phyloP scores from a whole-genome alignment of 345 rosid genomes.

The Dipteronia dyeriana region DNA sequence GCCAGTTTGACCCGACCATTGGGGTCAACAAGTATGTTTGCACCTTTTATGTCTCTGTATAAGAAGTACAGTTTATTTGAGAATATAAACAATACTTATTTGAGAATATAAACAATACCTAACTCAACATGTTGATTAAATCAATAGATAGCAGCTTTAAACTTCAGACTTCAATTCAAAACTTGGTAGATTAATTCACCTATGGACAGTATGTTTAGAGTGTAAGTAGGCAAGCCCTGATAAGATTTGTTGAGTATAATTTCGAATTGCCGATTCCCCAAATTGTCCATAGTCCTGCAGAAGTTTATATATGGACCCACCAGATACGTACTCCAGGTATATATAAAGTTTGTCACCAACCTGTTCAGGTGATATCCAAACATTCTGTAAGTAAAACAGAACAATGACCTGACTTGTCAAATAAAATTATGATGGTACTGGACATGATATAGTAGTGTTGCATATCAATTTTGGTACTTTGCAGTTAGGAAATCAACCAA shows the following conservation, averaged over 20 bases:
- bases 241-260: slow-evolving; percentile 76
- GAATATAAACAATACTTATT: slow-evolving; percentile 1
- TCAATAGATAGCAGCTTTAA: not conserved
- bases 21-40: slow-evolving; percentile 77
- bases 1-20: slow-evolving; percentile 77
- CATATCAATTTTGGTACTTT: not conserved
- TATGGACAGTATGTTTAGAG: slow-evolving; percentile 67
- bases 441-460: not conserved
- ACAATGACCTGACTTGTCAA: slow-evolving; percentile 3
- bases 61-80: slow-evolving; percentile 18
- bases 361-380: slow-evolving; percentile 33
- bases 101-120: slow-evolving; percentile 5
- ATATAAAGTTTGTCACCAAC: slow-evolving; percentile 66
- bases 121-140: not conserved
- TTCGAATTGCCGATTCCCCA: slow-evolving; percentile 67
- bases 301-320: slow-evolving; percentile 77
- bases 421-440: not conserved
- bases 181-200: slow-evolving; percentile 39
- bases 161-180: slow-evolving; percentile 1
- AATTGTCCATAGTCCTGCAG: slow-evolving; percentile 78
- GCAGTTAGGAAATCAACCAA: not conserved
- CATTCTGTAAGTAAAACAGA: slow-evolving; percentile 13
- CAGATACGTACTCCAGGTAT: slow-evolving; percentile 79
- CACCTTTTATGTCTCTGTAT: slow-evolving; percentile 80
- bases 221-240: slow-evolving; percentile 74